Conservation (phyloP, 352 stramenopile genomes). For the Stramenopiles sp. region DNA sequence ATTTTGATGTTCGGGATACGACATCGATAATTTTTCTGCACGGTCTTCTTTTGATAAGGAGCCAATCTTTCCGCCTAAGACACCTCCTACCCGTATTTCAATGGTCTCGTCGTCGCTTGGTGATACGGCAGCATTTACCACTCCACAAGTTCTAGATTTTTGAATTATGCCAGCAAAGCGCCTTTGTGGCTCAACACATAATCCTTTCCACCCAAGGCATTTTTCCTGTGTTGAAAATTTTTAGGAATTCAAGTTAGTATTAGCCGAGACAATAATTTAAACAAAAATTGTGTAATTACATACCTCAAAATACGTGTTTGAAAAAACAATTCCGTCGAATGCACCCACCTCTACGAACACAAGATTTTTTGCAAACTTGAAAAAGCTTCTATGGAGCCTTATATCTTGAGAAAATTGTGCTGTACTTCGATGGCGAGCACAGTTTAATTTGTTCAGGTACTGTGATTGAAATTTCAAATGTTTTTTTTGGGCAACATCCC, state of each 20-base stretch:
- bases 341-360: not conserved
- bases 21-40: not conserved
- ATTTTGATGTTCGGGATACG: not conserved
- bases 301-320: not conserved
- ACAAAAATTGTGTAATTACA: too few relatives aligned
- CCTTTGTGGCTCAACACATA: not conserved
- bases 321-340: not conserved
- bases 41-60: not conserved
- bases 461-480: not conserved
- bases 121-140: not conserved
- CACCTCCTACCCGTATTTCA: not conserved
- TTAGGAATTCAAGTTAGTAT: too few relatives aligned
- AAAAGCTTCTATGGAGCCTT: not conserved
- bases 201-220: slow-evolving; percentile 1
- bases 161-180: not conserved
- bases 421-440: not conserved
- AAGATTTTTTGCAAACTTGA: not conserved
- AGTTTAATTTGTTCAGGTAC: not conserved
- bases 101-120: not conserved
- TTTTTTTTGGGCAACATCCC: not conserved
- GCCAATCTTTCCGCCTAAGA: not conserved
- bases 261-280: too few relatives aligned
- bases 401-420: not conserved
- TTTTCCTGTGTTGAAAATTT: too few relatives aligned
- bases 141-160: not conserved